phyloP scores from a whole-genome alignment of 257 asterid genomes.

The Plantago major region DNA sequence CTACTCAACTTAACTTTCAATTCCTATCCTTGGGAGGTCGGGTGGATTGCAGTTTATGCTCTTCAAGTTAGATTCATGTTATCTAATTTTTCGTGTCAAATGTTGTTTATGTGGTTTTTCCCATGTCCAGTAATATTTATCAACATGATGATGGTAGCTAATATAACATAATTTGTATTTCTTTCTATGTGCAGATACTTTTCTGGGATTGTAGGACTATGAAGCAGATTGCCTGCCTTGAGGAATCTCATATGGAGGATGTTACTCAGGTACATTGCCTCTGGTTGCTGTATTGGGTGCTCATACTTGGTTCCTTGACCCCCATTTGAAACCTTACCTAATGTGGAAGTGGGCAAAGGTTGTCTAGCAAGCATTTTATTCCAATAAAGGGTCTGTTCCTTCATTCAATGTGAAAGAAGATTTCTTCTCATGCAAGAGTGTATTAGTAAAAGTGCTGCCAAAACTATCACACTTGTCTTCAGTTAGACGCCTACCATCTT shows the following conservation, averaged over 20 bases:
- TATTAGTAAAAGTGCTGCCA: neutral
- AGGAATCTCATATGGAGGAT: slow-evolving; percentile 89
- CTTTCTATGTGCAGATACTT: slow-evolving; percentile 39
- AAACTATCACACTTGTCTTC: neutral
- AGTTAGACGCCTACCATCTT: neutral
- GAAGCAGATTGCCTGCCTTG: slow-evolving; percentile 73
- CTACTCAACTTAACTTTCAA: too few species aligned
- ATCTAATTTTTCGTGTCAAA: too few species aligned
- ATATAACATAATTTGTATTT: neutral
- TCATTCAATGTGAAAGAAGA: neutral
- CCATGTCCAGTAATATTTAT: neutral
- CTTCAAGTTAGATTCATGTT: too few species aligned
- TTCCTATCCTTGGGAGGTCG: too few species aligned
- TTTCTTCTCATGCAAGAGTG: neutral
- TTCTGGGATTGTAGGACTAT: slow-evolving; percentile 93
- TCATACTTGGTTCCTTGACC: neutral
- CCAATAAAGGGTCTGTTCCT: neutral
- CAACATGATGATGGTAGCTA: neutral
- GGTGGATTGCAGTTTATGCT: too few species aligned
- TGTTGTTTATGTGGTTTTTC: neutral
- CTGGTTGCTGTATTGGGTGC: neutral
- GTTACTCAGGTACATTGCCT: slow-evolving; percentile 68
- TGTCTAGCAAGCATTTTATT: too few species aligned
- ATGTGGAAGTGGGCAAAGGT: neutral
- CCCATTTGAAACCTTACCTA: neutral